Conservation (phyloP, 2,329 filamentous ascomycete genomes). For the Aspergillus ochraceus region DNA sequence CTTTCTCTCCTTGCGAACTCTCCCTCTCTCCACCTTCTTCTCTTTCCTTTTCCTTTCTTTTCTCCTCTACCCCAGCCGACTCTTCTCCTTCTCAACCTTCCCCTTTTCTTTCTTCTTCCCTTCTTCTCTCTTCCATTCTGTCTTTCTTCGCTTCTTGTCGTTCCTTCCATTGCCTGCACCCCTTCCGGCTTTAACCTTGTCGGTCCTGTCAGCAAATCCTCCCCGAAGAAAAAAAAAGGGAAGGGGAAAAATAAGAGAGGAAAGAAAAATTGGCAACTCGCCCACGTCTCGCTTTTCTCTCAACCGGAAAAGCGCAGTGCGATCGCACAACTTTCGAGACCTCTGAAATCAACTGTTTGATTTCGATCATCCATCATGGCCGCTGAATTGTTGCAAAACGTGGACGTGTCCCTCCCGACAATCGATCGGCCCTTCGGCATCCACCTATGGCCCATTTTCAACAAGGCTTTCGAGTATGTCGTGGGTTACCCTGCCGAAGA, state of each 20-base stretch:
- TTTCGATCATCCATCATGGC: constrained; percentile 33
- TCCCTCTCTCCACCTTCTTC: constrained; percentile 17
- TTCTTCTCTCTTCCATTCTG: constrained; percentile 58
- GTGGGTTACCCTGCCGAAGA: constrained; percentile 81
- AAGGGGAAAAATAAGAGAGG: not conserved
- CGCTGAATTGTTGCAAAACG: constrained; percentile 47
- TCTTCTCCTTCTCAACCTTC: constrained; percentile 15
- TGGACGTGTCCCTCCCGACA: constrained; percentile 66
- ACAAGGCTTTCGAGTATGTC: constrained; percentile 74
- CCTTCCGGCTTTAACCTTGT: constrained; percentile 3
- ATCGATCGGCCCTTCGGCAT: constrained; percentile 91
- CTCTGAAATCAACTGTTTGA: not conserved
- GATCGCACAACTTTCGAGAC: not conserved
- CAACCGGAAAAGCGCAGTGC: not conserved
- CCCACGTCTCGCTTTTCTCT: not conserved
- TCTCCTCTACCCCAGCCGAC: not conserved
- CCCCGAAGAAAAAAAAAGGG: constrained; percentile 8
- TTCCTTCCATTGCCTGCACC: constrained; percentile 2
- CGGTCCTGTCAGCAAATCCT: constrained; percentile 9
- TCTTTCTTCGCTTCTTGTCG: constrained; percentile 15
- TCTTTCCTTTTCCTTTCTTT: constrained; percentile 27
- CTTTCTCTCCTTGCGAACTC: not conserved
- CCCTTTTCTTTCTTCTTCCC: constrained; percentile 43
- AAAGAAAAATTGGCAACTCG: not conserved
- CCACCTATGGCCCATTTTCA: constrained; percentile 91